These are phyloP conservation scores for Cadophora sp. DNA, from an alignment of 2,329 filamentous ascomycete genomes.

Conservation along the genomic window DNA sequence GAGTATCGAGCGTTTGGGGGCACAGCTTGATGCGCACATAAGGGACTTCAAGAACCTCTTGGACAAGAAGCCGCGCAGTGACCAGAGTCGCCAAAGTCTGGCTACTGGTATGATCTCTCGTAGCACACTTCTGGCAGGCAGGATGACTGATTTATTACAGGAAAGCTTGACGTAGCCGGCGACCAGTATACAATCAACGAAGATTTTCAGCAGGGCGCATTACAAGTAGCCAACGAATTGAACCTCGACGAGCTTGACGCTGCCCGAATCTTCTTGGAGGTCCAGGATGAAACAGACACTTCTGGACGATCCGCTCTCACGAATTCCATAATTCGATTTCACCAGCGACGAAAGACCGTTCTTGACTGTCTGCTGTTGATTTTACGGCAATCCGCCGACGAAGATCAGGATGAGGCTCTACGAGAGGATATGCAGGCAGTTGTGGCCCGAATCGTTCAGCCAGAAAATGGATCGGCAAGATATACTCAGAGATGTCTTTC, in stretches of 20 bases:
- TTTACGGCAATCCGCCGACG: conserved; percentile 61
- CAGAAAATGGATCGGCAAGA: conserved; percentile 53
- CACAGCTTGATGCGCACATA: conserved; percentile 69
- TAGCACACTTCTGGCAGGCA: not conserved
- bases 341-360: conserved; percentile 82
- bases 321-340: conserved; percentile 85
- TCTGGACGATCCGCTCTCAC: conserved; percentile 78
- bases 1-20: conserved; percentile 71
- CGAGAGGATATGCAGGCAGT: conserved; percentile 62
- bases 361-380: conserved; percentile 85
- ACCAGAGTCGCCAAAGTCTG: conserved; percentile 75
- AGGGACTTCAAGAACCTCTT: conserved; percentile 74
- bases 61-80: conserved; percentile 76
- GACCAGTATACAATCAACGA: conserved; percentile 83
- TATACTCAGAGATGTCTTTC: conserved; percentile 78
- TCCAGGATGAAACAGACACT: conserved; percentile 70
- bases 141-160: conserved; percentile 53
- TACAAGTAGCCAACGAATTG: conserved; percentile 85
- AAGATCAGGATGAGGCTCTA: conserved; percentile 47
- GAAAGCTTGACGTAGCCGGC: conserved; percentile 76
- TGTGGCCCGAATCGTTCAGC: conserved; percentile 57
- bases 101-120: conserved; percentile 64
- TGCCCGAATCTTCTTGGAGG: conserved; percentile 76
- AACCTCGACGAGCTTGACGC: conserved; percentile 90
- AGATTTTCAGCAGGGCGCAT: conserved; percentile 82